Evolutionary conservation across 805 yeast species (phyloP).

Genomic region (Naumovozyma castellii): DNA sequence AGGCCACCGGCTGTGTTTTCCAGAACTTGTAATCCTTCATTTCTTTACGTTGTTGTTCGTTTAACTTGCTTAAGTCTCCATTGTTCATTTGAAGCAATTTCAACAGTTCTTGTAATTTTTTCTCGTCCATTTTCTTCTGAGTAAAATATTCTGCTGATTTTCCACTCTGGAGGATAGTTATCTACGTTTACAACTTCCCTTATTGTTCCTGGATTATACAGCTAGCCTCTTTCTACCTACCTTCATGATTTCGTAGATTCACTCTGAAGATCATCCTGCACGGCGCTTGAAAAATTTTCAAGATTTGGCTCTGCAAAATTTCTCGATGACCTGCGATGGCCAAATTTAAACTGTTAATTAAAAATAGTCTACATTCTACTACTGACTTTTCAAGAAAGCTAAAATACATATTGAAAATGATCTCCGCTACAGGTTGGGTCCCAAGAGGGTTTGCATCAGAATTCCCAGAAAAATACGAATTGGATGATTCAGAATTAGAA

Average conservation of each 20-base stretch:
- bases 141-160: not conserved
- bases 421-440: slow-evolving; percentile 90
- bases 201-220: not conserved
- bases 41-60: slow-evolving; percentile 51
- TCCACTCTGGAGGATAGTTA: too few relatives aligned
- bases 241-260: too few relatives aligned
- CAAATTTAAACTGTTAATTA: too few relatives aligned
- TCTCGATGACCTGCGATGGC: slow-evolving; percentile 11
- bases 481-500: slow-evolving; percentile 87
- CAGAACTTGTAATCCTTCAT: slow-evolving; percentile 93
- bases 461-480: slow-evolving; percentile 79
- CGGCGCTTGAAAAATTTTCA: not conserved
- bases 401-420: too few relatives aligned
- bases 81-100: slow-evolving; percentile 26
- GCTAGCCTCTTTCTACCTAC: not conserved
- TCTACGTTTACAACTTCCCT: not conserved
- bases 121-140: slow-evolving; percentile 3
- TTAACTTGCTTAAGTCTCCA: slow-evolving; percentile 38
- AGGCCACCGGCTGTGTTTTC: slow-evolving; percentile 94
- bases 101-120: slow-evolving; percentile 43
- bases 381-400: too few relatives aligned
- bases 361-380: too few relatives aligned
- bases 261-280: not conserved
- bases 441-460: slow-evolving; percentile 94
- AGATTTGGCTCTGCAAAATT: too few relatives aligned